Percentiles rank a stretch among this genome's conserved stretches.
Evolutionary conservation across 108 stramenopile species (phyloP).

Genomic region (Schizochytrium sp.): DNA sequence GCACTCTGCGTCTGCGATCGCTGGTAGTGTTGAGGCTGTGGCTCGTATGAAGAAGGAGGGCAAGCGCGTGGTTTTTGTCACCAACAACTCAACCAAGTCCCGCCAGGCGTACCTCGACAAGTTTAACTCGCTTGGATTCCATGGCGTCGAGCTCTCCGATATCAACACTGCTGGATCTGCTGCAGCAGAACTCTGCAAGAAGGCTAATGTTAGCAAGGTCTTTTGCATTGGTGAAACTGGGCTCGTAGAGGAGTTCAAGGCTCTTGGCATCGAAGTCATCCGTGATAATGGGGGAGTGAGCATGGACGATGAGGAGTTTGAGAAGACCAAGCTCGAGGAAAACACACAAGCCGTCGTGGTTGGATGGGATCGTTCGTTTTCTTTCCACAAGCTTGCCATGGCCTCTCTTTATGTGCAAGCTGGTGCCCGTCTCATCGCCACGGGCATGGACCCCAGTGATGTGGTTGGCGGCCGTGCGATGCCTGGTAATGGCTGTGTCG

Average conservation of each 20-base stretch:
- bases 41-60: slow-evolving; percentile 67
- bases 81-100: slow-evolving; percentile 84
- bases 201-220: slow-evolving; percentile 63
- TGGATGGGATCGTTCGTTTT: slow-evolving; percentile 82
- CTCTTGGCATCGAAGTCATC: slow-evolving; percentile 75
- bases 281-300: slow-evolving; percentile 82
- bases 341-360: slow-evolving; percentile 83
- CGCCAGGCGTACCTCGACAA: slow-evolving; percentile 79
- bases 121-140: slow-evolving; percentile 62
- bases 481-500: slow-evolving; percentile 82
- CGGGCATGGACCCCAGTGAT: slow-evolving; percentile 85
- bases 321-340: slow-evolving; percentile 65
- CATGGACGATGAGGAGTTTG: slow-evolving; percentile 69
- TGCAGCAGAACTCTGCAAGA: slow-evolving; percentile 73
- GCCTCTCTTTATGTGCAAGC: slow-evolving; percentile 83
- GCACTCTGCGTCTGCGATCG: slow-evolving; percentile 79
- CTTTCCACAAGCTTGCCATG: slow-evolving; percentile 83
- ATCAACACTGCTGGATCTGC: slow-evolving; percentile 81
- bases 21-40: slow-evolving; percentile 78
- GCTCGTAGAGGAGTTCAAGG: slow-evolving; percentile 79
- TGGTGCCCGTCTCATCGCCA: slow-evolving; percentile 81
- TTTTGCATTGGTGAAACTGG: slow-evolving; percentile 80
- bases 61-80: slow-evolving; percentile 84
- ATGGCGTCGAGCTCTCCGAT: slow-evolving; percentile 68
- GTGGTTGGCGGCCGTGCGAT: slow-evolving; percentile 79